Evolutionary conservation across 495 filamentous ascomycete genomes (phyloP), one percentile per base, ranked within the genome.

Genomic region (Pseudoneurospora amorphoporcata): DNA sequence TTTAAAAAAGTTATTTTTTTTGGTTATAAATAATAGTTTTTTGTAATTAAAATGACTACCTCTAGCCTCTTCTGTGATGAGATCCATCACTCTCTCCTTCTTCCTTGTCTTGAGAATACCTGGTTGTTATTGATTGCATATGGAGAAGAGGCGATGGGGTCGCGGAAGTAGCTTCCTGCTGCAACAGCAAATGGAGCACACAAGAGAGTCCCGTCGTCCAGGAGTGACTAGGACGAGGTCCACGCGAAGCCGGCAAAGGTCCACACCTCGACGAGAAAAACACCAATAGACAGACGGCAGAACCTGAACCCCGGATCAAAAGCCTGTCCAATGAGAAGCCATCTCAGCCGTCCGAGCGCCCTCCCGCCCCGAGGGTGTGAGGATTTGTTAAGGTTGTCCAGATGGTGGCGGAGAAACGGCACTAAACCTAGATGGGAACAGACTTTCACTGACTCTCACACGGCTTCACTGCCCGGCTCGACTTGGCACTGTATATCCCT

Each of bases 261-360:
- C 47, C 47, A 58, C 47, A 61, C 12, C 23, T 61, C 47, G 23
- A 61, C 23, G 47, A 16, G 47, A 8, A 8, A 16, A 58, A 23
- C 29, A 61, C 45, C 45, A 53, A 53, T 53, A 58, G 73, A 17
- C 72, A 58, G 73, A 17, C 72, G 74, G 71, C 76, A 77, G 77
- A 78, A 78, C 76, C 77, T 77, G 68, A 77, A 74, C 76, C 76
- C 75, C 76, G 76, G 76, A 78, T 75, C 71, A 71, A 69, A 72
- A 65, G 45, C 6, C 6, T 53, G 42, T 72, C 75, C 76, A 76
- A 75, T 72, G 70, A 68, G 72, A 73, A 53, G 17, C 42, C 8
- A 39, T 32, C 23, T 32, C 29, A 37, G 1, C 14, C 53, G 7
- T 35, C 14, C 53, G 53, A 65, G 53, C 53, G 53, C 53, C 53